Percentiles rank a stretch among this genome's conserved stretches.
phyloP scores from a whole-genome alignment of 768 basidiomycete genomes.

The Agrocybe praecox region DNA sequence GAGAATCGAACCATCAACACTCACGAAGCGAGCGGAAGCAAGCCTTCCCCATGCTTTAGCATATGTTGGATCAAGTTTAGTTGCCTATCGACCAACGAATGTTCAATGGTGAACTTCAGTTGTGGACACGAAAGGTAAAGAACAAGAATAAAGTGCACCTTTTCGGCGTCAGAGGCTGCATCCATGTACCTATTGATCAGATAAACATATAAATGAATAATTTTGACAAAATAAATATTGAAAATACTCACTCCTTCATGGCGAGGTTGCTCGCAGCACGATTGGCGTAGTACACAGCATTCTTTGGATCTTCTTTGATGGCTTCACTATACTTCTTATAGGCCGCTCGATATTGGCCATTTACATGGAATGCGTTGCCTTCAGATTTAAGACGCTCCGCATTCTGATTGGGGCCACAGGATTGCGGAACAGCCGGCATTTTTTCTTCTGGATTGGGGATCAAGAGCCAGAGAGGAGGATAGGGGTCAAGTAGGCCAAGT shows the following conservation, averaged over 20 bases:
- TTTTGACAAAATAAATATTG: no score
- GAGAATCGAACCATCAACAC: background rate
- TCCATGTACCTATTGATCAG: conserved; percentile 30
- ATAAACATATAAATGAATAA: no score
- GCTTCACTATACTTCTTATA: conserved; percentile 43
- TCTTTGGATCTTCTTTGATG: conserved; percentile 37
- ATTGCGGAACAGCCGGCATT: background rate
- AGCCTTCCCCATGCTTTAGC: conserved; percentile 35
- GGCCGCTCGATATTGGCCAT: conserved; percentile 34
- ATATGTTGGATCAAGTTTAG: conserved; percentile 33
- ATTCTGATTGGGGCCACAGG: conserved; percentile 4
- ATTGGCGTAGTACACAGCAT: conserved; percentile 46
- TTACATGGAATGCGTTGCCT: conserved; percentile 40
- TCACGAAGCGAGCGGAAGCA: conserved; percentile 33
- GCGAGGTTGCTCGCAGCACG: conserved; percentile 42
- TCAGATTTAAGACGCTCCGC: conserved; percentile 37
- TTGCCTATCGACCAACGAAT: conserved; percentile 27
- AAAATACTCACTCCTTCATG: conserved; percentile 32
- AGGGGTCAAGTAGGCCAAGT: no score
- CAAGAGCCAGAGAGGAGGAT: no score
- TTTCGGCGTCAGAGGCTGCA: conserved; percentile 30
- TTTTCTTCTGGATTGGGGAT: background rate
- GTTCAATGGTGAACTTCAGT: background rate
- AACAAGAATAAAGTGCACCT: conserved; percentile 16
- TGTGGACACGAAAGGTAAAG: no score